Conservation (phyloP, 495 filamentous ascomycete species). For the Tuber microsphaerosporum region DNA sequence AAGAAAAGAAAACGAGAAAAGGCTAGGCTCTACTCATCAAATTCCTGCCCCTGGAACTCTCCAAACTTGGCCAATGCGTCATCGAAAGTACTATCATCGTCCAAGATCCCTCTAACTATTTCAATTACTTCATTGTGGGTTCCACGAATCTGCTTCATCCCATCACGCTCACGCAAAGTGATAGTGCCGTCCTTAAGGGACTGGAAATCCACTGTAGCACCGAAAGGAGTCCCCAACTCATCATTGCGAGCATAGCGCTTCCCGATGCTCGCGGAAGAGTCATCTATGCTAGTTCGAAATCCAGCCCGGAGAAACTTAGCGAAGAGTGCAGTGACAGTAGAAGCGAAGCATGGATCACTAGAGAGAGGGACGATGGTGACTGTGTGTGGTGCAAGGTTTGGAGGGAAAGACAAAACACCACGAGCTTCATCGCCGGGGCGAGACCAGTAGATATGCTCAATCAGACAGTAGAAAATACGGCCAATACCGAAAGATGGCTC, state of each 20-base stretch:
- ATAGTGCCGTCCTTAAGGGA: constrained; percentile 61
- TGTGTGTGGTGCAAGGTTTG: constrained; percentile 65
- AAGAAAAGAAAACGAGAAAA: not conserved
- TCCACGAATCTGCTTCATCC: constrained; percentile 64
- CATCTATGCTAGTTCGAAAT: constrained; percentile 60
- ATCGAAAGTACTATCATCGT: constrained; percentile 30
- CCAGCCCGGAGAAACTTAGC: constrained; percentile 55
- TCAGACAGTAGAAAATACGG: constrained; percentile 57
- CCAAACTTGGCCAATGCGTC: constrained; percentile 53
- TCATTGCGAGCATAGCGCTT: constrained; percentile 69
- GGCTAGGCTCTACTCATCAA: constrained; percentile 43
- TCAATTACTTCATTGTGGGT: constrained; percentile 55
- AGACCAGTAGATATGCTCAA: constrained; percentile 62
- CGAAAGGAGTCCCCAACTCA: constrained; percentile 65
- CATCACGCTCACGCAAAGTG: constrained; percentile 67
- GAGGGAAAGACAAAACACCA: constrained; percentile 68
- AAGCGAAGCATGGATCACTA: constrained; percentile 54
- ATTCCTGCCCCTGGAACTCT: constrained; percentile 61
- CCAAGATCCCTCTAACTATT: constrained; percentile 51
- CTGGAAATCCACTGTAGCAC: constrained; percentile 69
- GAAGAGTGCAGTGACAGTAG: constrained; percentile 52
- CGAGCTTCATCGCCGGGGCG: constrained; percentile 59
- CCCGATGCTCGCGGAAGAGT: constrained; percentile 62
- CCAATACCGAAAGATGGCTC: constrained; percentile 69
- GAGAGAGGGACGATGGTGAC: constrained; percentile 68